Evolutionary conservation across 2,329 filamentous ascomycete species (phyloP).

Genomic region (Thielaviopsis euricoi): DNA sequence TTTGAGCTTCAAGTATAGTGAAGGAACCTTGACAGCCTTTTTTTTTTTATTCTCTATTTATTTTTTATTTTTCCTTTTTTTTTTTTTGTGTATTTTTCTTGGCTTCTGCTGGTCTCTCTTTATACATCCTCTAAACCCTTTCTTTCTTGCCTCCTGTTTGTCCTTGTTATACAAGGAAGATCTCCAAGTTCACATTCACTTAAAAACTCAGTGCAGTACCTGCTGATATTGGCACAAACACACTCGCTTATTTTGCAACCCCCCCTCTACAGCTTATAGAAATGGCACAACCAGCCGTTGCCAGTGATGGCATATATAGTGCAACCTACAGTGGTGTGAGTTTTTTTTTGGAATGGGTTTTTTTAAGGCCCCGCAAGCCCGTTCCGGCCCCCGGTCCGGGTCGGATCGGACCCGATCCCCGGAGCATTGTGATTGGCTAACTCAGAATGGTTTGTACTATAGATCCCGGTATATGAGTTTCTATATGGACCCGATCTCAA

Average conservation of each 20-base stretch:
- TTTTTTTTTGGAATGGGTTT: slow-evolving; percentile 12
- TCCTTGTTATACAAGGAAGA: not conserved
- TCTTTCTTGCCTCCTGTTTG: not conserved
- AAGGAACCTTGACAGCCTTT: not conserved
- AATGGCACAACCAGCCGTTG: not conserved
- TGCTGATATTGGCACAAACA: not conserved
- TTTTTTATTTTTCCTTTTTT: not conserved
- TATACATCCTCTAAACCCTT: not conserved
- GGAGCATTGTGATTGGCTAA: slow-evolving; percentile 1
- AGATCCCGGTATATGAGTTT: slow-evolving; percentile 93
- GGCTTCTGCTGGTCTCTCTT: not conserved
- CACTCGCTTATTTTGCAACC: not conserved
- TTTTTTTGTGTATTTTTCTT: not conserved
- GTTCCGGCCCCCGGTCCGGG: not conserved
- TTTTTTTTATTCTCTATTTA: not conserved
- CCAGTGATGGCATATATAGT: slow-evolving; percentile 36
- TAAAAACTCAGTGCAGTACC: not conserved
- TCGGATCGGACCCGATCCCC: not conserved
- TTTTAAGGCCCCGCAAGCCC: not conserved
- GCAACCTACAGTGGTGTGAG: slow-evolving; percentile 54
- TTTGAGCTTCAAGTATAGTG: not conserved
- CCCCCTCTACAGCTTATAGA: not conserved
- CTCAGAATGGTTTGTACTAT: slow-evolving; percentile 12
- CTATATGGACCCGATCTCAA: slow-evolving; percentile 65
- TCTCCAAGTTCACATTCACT: not conserved